phyloP scores from a whole-genome alignment of 768 basidiomycete genomes.

The Leucocoprinus leucothites region DNA sequence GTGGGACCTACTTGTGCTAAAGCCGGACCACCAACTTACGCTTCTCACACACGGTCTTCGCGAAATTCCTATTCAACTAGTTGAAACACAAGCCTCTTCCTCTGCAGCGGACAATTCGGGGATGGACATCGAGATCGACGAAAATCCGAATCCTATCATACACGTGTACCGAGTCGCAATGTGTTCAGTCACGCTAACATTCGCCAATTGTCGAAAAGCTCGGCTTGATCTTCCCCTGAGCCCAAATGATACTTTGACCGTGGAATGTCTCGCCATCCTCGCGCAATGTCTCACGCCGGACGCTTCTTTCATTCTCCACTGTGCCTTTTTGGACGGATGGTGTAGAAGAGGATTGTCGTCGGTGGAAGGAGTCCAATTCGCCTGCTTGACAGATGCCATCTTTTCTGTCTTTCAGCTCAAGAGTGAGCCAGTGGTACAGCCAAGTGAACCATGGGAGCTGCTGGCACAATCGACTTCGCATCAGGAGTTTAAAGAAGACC shows the following conservation, averaged over 20 bases:
- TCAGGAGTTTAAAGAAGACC: slow-evolving; percentile 56
- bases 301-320: slow-evolving; percentile 53
- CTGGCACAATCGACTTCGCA: slow-evolving; percentile 43
- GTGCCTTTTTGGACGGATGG: slow-evolving; percentile 57
- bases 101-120: slow-evolving; percentile 6
- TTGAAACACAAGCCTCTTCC: neutral
- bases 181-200: slow-evolving; percentile 51
- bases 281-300: slow-evolving; percentile 58
- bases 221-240: slow-evolving; percentile 52
- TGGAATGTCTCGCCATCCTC: slow-evolving; percentile 58
- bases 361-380: slow-evolving; percentile 50
- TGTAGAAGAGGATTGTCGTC: slow-evolving; percentile 39
- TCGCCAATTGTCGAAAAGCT: slow-evolving; percentile 44
- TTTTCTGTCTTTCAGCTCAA: slow-evolving; percentile 41
- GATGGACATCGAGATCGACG: slow-evolving; percentile 22
- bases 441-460: slow-evolving; percentile 41
- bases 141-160: slow-evolving; percentile 29
- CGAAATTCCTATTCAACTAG: slow-evolving; percentile 37
- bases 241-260: slow-evolving; percentile 53
- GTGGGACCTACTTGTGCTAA: slow-evolving; percentile 68
- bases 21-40: slow-evolving; percentile 48
- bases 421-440: slow-evolving; percentile 17
- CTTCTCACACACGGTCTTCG: slow-evolving; percentile 60
- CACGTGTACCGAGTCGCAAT: slow-evolving; percentile 45
- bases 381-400: slow-evolving; percentile 52